Base-by-base conservation (phyloP, 805 yeast species). In the Torulaspora franciscae region DNA sequence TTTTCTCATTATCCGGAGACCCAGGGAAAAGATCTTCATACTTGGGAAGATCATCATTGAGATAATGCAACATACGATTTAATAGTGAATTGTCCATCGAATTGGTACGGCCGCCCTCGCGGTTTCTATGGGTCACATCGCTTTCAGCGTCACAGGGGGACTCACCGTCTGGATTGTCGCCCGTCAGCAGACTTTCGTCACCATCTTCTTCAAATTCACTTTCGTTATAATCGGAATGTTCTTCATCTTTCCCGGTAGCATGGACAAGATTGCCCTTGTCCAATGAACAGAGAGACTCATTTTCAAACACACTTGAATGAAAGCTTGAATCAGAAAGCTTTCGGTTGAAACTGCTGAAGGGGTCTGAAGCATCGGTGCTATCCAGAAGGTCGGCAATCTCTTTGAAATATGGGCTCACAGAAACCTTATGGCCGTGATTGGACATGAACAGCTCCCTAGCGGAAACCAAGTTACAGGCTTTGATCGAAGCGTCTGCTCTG, bases 1-100 rank as follows among this genome's bases (percentile, higher is more conserved):
- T 49, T 24, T 33, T 40, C n/a, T 40, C 53, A 7, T 75, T 75
- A 42, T 69, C 66, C 27, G 22, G 43, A 2, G 49, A 22, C 5
- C 39, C 41, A 11, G 93, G 95, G 70, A 79, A 85, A 32, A 85
- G 70, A 48, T 85, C 95, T 55, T 84, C 86, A 58, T 85, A 85
- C 14, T 78, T 73, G 3, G 95, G 95, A 51, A 85, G 71, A 15
- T 67, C 73, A 23, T 78, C 81, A 39, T 58, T 57, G 42, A 68
- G 55, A 14, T 62, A 69, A 42, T 56, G 66, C 39, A 67, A 49
- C 51, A 69, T 62, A 45, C 69, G 67, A 45, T 62, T 66, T 68
- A 73, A 65, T 32, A 68, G 42, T 1, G 73, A 67, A 11, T 45
- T 50, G 29, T 43, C 47, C 47, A 47, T 46, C 5, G 44, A n/a